phyloP scores from a whole-genome alignment of 192 early-diverging fungal species.

The Coemansia sp. region DNA sequence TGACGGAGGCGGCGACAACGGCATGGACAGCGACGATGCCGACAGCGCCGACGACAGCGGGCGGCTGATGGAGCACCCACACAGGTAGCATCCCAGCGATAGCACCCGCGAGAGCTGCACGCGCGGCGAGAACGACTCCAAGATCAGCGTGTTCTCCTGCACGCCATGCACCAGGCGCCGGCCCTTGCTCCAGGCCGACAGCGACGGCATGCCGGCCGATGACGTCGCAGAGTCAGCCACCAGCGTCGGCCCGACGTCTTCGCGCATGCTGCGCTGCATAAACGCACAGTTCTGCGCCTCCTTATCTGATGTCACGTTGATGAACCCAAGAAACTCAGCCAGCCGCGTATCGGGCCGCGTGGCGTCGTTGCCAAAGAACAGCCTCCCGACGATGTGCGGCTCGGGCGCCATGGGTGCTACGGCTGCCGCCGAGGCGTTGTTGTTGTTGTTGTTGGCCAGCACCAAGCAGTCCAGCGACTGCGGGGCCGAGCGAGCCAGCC shows the following conservation, averaged over 20 bases:
- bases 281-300: conserved; percentile 36
- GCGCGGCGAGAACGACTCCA: conserved; percentile 50
- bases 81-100: conserved; percentile 49
- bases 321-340: conserved; percentile 48
- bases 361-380: conserved; percentile 48
- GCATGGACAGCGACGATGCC: neutral
- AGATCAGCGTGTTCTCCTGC: conserved; percentile 42
- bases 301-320: conserved; percentile 41
- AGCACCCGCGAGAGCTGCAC: conserved; percentile 27
- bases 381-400: conserved; percentile 34
- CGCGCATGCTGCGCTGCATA: conserved; percentile 55
- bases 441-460: neutral
- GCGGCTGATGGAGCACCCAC: conserved; percentile 37
- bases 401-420: conserved; percentile 1
- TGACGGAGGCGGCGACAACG: conserved; percentile 11
- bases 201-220: conserved; percentile 22
- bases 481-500: conserved; percentile 5
- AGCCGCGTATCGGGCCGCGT: conserved; percentile 45
- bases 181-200: conserved; percentile 43
- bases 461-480: conserved; percentile 11
- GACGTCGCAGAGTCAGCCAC: conserved; percentile 19
- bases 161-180: conserved; percentile 46
- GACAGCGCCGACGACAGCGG: neutral
- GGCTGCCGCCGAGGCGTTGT: neutral
- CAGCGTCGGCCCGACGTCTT: conserved; percentile 51